Evolutionary conservation across 768 basidiomycete genomes (phyloP), one percentile per base, ranked within the genome.

Genomic region (Suillus lakei): DNA sequence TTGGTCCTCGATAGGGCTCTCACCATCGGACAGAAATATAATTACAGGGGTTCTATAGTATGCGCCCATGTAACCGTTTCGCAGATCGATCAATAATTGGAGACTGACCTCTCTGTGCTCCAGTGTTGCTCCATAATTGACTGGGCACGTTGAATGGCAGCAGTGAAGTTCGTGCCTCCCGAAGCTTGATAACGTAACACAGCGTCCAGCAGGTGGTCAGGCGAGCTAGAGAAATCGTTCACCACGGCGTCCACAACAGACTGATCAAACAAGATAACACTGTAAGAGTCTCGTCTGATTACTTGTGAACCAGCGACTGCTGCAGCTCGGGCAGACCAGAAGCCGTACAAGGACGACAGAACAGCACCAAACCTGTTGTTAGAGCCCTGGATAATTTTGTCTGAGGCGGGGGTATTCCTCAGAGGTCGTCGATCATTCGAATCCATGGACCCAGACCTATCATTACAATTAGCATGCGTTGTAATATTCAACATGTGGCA

Each of bases 291-390:
- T 39, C 80, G 74, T 28, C 85, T 80, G 0, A 68, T 71, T 18
- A 71, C 71, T 55, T 75, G 74, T 5, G 67, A 55, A 38, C 50
- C 63, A 61, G 71, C 34, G 63, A 81, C 61, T 5, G 82, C 81
- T 15, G 78, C 74, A 13, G 80, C 77, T 2, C 88, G 81, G 1
- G 88, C 81, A 15, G 74, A 66, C 88, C 88, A 90, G 70, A 89
- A 89, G n/a, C 77, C 76, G 60, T 86, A 72, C 8, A 89, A 67
- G 0, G 88, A 83, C 0, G 86, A 85, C 54, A 84, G 84, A 1
- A 88, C 88, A 1, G 88, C 86, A 0, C 88, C 88, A 21, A 88
- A 79, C 41, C 88, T 75, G 65, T 89, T 84, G 64, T 86, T 71
- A 44, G 77, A 74, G 0, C 61, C 66, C 13, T 70, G 71, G 4